A percentile compares a stretch with the other conserved stretches of the same genome.
phyloP scores from a whole-genome alignment of 2,329 filamentous ascomycete genomes.

The Knoxdaviesia capensis region DNA sequence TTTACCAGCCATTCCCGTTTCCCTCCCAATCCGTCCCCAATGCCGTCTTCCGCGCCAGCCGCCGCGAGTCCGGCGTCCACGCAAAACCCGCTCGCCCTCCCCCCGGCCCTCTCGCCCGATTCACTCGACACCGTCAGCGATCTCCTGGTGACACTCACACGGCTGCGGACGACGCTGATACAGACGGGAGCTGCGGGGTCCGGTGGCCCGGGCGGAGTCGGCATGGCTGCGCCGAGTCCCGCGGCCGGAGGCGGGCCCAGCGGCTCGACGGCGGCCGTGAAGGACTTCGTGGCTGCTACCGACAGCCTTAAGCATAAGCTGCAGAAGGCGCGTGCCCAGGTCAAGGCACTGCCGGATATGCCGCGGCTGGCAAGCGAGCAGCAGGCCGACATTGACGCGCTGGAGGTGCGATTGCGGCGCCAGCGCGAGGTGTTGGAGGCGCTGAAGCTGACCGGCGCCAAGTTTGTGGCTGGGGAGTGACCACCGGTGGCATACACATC shows the following conservation, averaged over 20 bases:
- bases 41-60: neutral
- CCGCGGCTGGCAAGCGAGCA: constrained; percentile 46
- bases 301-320: constrained; percentile 68
- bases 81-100: constrained; percentile 24
- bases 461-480: constrained; percentile 14
- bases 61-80: neutral
- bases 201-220: constrained; percentile 14
- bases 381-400: constrained; percentile 44
- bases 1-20: neutral
- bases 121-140: constrained; percentile 73
- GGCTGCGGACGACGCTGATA: constrained; percentile 36
- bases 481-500: no score
- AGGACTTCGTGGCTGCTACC: constrained; percentile 62
- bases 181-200: constrained; percentile 17
- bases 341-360: constrained; percentile 50
- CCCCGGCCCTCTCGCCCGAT: constrained; percentile 54
- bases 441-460: constrained; percentile 29
- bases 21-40: neutral
- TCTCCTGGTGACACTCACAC: constrained; percentile 57
- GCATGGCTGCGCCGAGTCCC: neutral
- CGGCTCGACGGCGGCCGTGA: constrained; percentile 25
- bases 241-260: constrained; percentile 3
- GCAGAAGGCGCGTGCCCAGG: constrained; percentile 50
- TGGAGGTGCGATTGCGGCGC: constrained; percentile 41
- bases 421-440: constrained; percentile 38